These are phyloP conservation scores for Diaporthe ampelina DNA, from an alignment of 2,329 filamentous ascomycete genomes.

Conservation along the genomic window DNA sequence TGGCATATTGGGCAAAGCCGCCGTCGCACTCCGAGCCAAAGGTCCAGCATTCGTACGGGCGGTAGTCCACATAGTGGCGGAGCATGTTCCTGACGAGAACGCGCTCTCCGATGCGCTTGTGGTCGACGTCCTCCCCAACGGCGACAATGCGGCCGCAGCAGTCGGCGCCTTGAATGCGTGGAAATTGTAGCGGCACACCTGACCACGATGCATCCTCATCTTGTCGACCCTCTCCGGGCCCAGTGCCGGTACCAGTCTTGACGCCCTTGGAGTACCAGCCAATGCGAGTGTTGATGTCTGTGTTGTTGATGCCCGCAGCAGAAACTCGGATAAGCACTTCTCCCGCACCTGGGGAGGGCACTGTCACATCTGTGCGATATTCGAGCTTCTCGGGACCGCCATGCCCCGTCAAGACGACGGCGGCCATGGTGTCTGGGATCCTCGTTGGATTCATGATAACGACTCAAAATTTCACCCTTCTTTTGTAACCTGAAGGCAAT, in stretches of 20 bases:
- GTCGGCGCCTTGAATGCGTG: neutral
- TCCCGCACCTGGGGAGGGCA: neutral
- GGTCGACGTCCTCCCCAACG: neutral
- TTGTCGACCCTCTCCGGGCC: neutral
- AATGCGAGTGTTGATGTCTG: conserved; percentile 6
- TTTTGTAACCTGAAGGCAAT: too few species aligned
- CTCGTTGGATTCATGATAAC: neutral
- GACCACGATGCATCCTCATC: conserved; percentile 1
- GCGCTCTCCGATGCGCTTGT: neutral
- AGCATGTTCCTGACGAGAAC: neutral
- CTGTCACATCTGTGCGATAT: neutral
- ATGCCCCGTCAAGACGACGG: neutral
- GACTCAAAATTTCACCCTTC: neutral
- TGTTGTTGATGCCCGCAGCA: conserved; percentile 8
- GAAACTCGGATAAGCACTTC: neutral
- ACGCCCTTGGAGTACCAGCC: conserved; percentile 8
- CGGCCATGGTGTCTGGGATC: neutral
- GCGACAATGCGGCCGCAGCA: neutral
- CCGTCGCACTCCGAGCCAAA: conserved; percentile 4
- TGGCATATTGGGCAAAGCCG: neutral
- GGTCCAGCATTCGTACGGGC: neutral
- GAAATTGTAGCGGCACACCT: neutral
- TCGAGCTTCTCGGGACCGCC: conserved; percentile 8
- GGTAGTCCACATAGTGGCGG: neutral
- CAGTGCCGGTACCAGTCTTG: neutral